Evolutionary conservation across 2,329 filamentous ascomycete genomes (phyloP), one percentile per base, ranked within the genome.

Genomic region (Mycosphaerella sp.): DNA sequence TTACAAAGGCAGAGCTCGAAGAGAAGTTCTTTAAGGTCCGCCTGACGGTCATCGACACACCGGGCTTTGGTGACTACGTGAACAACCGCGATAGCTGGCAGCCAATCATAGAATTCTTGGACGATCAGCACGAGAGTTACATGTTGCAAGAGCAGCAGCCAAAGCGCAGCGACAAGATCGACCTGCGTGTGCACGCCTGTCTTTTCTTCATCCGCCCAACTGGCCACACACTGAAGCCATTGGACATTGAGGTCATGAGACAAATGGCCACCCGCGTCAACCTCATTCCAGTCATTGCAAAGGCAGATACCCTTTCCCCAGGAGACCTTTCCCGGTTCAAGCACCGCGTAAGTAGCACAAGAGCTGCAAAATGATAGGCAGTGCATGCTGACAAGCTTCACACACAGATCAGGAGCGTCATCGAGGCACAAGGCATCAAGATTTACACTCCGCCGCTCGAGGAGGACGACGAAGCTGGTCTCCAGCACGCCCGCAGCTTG

Each of bases 1-100:
- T 98, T 71, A 98, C 93, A 73, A 98, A 98, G 82, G 93, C 93
- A 54, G 93, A 98, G 79, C 79, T 98, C 59, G 93, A 98, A 77
- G 93, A 98, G 85, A 98, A 98, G 79, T 98, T 98, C 81, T 98
- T 98, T 86, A 98, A 98, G 82, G 93, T 98, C 71, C 93, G 93
- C 70, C 78, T 98, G 69, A 98, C 93, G 60, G 93, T 98, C 68
- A 98, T 98, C 71, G 93, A 98, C 73, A 98, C 93, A 59, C 93
- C 93, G 66, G 93, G 93, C 64, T 98, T 98, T 69, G 93, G 93
- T 73, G 93, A 98, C 81, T 98, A 98, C 70, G 93, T 98, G 72
- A 98, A 98, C 86, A 98, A 98, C 82, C 87, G 91, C 69, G 93
- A 98, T 75, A 97, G 93, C 58, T 98, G 93, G 93, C 94, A 95